phyloP scores from a whole-genome alignment of 2,329 filamentous ascomycete genomes.

The Cladosporium austrohemisphaericum region DNA sequence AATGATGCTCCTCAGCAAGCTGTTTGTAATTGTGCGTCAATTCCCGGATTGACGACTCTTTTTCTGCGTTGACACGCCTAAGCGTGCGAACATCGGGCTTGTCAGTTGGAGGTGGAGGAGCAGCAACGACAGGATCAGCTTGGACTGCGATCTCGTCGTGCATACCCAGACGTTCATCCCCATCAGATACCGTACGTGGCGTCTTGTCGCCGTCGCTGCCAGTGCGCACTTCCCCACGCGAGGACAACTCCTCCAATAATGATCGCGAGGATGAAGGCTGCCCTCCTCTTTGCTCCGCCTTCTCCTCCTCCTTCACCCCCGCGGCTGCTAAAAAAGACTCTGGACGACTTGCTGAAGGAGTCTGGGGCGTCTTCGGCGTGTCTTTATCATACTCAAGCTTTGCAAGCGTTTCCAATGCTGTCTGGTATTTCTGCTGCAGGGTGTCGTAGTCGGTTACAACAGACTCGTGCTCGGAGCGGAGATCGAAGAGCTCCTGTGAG shows the following conservation, averaged over 20 bases:
- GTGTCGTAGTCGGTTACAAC: conserved; percentile 76
- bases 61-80: conserved; percentile 67
- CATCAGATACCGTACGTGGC: conserved; percentile 13
- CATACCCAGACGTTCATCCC: conserved; percentile 4
- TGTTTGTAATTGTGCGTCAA: conserved; percentile 77
- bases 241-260: conserved; percentile 90
- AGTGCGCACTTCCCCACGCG: conserved; percentile 67
- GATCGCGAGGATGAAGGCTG: conserved; percentile 79
- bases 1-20: conserved; percentile 75
- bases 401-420: conserved; percentile 74
- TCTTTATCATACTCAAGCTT: conserved; percentile 69
- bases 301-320: conserved; percentile 64
- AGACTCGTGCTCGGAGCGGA: conserved; percentile 84
- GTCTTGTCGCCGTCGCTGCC: conserved; percentile 40
- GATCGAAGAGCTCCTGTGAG: conserved; percentile 84
- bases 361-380: conserved; percentile 65
- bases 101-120: conserved; percentile 31
- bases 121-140: conserved; percentile 8
- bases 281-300: conserved; percentile 44
- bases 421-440: conserved; percentile 85
- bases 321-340: conserved; percentile 81
- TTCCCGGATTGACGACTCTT: conserved; percentile 69
- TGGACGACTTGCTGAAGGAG: conserved; percentile 57
- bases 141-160: conserved; percentile 15
- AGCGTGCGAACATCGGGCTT: conserved; percentile 66